phyloP scores from a whole-genome alignment of 768 basidiomycete species.

The Tulasnella sp. region DNA sequence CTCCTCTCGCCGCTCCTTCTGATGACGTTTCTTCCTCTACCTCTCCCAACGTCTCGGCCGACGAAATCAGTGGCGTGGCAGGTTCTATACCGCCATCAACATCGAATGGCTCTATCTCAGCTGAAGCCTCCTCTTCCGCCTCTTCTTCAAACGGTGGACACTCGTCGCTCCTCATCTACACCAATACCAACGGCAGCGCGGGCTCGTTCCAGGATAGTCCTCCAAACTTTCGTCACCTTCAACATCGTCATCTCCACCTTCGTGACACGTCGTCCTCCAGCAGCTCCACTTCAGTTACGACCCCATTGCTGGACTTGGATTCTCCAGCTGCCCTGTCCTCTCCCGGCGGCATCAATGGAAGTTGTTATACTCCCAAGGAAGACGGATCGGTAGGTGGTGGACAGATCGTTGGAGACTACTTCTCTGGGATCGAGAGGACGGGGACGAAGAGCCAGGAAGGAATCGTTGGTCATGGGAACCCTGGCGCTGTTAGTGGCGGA shows the following conservation, averaged over 20 bases:
- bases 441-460: background rate
- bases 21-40: background rate
- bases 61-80: background rate
- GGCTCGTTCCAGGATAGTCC: background rate
- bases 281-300: background rate
- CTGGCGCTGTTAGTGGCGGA: background rate
- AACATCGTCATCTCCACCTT: background rate
- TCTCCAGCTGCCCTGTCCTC: background rate
- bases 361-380: background rate
- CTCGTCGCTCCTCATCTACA: background rate
- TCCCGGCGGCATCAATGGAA: background rate
- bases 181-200: background rate
- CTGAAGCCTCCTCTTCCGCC: background rate
- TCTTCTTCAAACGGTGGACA: background rate
- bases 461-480: background rate
- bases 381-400: background rate
- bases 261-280: background rate
- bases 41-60: background rate
- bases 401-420: background rate
- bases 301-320: background rate
- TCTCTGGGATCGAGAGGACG: background rate
- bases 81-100: background rate
- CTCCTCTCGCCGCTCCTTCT: background rate
- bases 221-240: background rate
- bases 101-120: background rate